These are phyloP conservation scores for Aaosphaeria arxii DNA, from an alignment of 2,329 filamentous ascomycete genomes.

Conservation along the genomic window DNA sequence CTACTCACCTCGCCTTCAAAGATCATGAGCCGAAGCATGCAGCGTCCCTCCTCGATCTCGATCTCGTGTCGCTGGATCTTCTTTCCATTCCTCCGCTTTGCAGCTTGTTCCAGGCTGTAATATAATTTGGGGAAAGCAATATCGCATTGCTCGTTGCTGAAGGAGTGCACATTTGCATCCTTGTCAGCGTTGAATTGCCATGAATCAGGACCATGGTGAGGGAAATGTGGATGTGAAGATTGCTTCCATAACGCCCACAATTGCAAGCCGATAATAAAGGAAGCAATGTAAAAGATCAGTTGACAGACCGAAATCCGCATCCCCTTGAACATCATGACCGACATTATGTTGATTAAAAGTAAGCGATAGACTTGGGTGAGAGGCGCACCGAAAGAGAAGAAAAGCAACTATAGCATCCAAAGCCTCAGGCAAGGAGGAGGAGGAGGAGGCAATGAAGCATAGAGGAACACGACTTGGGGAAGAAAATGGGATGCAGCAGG, in stretches of 20 bases:
- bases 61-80: slow-evolving; percentile 28
- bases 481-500: neutral
- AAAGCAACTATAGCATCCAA: neutral
- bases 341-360: slow-evolving; percentile 13
- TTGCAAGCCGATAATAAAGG: slow-evolving; percentile 26
- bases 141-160: slow-evolving; percentile 31
- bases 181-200: slow-evolving; percentile 28
- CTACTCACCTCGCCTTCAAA: slow-evolving; percentile 27
- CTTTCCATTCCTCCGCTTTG: slow-evolving; percentile 19
- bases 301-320: slow-evolving; percentile 23
- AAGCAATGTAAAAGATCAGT: slow-evolving; percentile 26
- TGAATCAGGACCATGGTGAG: slow-evolving; percentile 9
- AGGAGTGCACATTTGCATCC: slow-evolving; percentile 30
- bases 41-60: slow-evolving; percentile 24
- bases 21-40: slow-evolving; percentile 30
- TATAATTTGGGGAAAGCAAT: slow-evolving; percentile 31
- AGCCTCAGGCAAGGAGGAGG: neutral
- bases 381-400: neutral
- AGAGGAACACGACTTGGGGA: neutral
- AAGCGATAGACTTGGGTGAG: neutral
- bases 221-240: slow-evolving; percentile 8
- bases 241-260: slow-evolving; percentile 28
- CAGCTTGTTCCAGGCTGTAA: slow-evolving; percentile 23
- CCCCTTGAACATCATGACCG: slow-evolving; percentile 28
- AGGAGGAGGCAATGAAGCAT: neutral